A percentile compares a stretch with the other conserved stretches of the same genome.
phyloP scores from a whole-genome alignment of 73 alveolate species.

The Breviolum minutum region DNA sequence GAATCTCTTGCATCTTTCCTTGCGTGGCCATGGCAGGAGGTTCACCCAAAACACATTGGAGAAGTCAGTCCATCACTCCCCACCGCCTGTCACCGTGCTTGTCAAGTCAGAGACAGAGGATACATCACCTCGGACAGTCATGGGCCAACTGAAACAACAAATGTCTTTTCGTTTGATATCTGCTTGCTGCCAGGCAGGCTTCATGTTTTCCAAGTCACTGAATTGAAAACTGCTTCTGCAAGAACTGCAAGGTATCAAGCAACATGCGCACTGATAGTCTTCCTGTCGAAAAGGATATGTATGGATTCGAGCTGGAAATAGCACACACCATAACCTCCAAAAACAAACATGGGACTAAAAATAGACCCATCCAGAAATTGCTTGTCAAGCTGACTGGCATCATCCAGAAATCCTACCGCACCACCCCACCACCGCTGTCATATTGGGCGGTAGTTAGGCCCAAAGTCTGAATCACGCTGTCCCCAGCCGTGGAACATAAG shows the following conservation, averaged over 20 bases:
- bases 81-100: slow-evolving; percentile 29
- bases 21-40: background rate
- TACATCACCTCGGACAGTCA: background rate
- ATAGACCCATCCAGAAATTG: background rate
- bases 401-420: background rate
- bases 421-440: background rate
- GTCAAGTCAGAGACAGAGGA: background rate
- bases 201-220: background rate
- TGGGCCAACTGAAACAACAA: no score
- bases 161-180: no score
- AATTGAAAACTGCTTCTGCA: slow-evolving; percentile 42
- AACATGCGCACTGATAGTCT: slow-evolving; percentile 9
- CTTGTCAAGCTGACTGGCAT: background rate
- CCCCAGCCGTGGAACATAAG: slow-evolving; percentile 67
- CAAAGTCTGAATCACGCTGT: slow-evolving; percentile 43
- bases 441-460: background rate
- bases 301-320: no score
- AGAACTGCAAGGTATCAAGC: slow-evolving; percentile 24
- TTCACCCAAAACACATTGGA: background rate
- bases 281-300: background rate
- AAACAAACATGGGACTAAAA: background rate
- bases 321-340: background rate
- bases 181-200: background rate
- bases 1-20: slow-evolving; percentile 54
- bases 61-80: background rate